Evolutionary conservation across 176 grass and related monocot genomes (phyloP).

Genomic region (Aegilops longissima): DNA sequence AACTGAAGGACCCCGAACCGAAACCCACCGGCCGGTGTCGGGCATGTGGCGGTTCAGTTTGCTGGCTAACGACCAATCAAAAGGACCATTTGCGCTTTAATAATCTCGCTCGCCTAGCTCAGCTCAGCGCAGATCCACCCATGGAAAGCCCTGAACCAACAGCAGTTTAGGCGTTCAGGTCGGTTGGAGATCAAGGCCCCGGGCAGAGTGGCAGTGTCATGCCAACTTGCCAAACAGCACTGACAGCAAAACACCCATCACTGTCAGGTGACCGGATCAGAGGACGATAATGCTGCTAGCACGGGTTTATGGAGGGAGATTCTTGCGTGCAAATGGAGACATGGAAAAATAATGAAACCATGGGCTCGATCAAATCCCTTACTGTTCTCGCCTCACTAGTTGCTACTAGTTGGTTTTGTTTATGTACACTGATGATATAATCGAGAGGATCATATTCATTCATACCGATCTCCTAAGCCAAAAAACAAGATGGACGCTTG

Average conservation of each 20-base stretch:
- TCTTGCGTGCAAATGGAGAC: slow-evolving; percentile 23
- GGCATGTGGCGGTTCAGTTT: slow-evolving; percentile 21
- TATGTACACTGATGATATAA: slow-evolving; percentile 52
- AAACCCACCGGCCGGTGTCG: slow-evolving; percentile 21
- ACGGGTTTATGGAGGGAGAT: slow-evolving; percentile 23
- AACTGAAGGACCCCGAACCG: slow-evolving; percentile 10
- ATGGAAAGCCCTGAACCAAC: slow-evolving; percentile 6
- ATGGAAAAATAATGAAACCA: slow-evolving; percentile 28
- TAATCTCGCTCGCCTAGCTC: no score
- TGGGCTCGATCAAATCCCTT: slow-evolving; percentile 5
- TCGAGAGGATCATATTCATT: not conserved
- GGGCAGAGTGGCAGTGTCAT: slow-evolving; percentile 20
- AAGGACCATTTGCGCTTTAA: not conserved
- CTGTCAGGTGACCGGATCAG: slow-evolving; percentile 28
- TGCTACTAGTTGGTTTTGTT: slow-evolving; percentile 34
- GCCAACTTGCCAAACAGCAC: slow-evolving; percentile 2
- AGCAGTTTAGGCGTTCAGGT: slow-evolving; percentile 3
- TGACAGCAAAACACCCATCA: not conserved
- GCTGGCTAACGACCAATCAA: slow-evolving; percentile 20
- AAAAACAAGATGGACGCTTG: slow-evolving; percentile 11
- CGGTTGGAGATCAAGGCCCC: slow-evolving; percentile 12
- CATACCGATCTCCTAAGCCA: slow-evolving; percentile 2
- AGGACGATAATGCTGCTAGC: not conserved
- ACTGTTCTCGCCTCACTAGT: not conserved
- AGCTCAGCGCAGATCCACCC: not conserved